phyloP scores from a whole-genome alignment of 306 rosid genomes.

The Vigna mungo region DNA sequence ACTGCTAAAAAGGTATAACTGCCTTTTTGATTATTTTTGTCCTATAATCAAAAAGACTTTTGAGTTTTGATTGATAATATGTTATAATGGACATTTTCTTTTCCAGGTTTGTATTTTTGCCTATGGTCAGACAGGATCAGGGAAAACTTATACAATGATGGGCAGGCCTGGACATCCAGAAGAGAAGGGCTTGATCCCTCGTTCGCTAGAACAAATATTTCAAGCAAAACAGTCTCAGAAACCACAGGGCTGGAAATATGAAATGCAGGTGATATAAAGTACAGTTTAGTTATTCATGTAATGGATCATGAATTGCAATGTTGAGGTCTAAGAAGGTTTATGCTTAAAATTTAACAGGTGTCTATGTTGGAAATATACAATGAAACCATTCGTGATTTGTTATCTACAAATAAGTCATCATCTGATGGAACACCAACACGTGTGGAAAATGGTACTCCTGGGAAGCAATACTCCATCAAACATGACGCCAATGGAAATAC shows the following conservation, averaged over 20 bases:
- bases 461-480: slow-evolving; percentile 89
- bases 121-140: slow-evolving; percentile 98
- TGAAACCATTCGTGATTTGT: slow-evolving; percentile 87
- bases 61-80: not conserved
- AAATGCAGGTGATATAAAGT: slow-evolving; percentile 82
- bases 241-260: slow-evolving; percentile 95
- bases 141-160: slow-evolving; percentile 99
- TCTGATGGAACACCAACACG: slow-evolving; percentile 56
- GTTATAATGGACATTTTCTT: slow-evolving; percentile 42
- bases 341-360: slow-evolving; percentile 55
- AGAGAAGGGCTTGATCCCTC: slow-evolving; percentile 92
- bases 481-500: slow-evolving; percentile 86
- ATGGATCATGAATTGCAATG: not conserved
- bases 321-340: slow-evolving; percentile 39
- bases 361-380: slow-evolving; percentile 99
- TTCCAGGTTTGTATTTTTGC: slow-evolving; percentile 97
- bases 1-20: no score
- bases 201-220: slow-evolving; percentile 91
- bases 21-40: no score
- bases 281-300: slow-evolving; percentile 9
- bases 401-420: slow-evolving; percentile 66
- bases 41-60: not conserved
- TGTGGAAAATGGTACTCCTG: slow-evolving; percentile 69
- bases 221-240: slow-evolving; percentile 79
- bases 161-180: slow-evolving; percentile 83